These are phyloP conservation scores for Pichia sp. DNA, from an alignment of 1,139 yeast species.

Conservation along the genomic window DNA sequence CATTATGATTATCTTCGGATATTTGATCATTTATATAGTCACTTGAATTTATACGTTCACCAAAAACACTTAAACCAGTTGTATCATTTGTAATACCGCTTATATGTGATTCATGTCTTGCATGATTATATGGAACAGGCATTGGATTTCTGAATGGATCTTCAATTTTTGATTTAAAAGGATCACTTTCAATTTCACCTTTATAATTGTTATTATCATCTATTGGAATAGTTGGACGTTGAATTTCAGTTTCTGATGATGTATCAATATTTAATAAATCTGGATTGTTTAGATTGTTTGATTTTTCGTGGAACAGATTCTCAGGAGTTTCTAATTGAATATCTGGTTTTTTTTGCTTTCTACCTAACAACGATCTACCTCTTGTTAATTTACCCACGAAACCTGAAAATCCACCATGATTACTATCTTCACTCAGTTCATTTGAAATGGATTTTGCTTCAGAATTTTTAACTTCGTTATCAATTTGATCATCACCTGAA, in stretches of 20 bases:
- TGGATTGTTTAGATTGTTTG: no score
- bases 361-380: slow-evolving; percentile 23
- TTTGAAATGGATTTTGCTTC: background rate
- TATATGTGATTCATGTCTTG: slow-evolving; percentile 8
- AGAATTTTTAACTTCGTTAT: slow-evolving; percentile 1
- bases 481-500: slow-evolving; percentile 8
- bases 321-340: background rate
- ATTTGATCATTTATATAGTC: background rate
- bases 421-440: background rate
- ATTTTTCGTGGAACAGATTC: background rate
- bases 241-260: background rate
- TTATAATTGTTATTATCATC: background rate
- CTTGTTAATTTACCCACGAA: slow-evolving; percentile 13
- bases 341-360: slow-evolving; percentile 5
- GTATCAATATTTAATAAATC: background rate
- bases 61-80: slow-evolving; percentile 12
- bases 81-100: slow-evolving; percentile 11
- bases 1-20: background rate
- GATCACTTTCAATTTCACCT: background rate
- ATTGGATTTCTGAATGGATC: slow-evolving; percentile 7
- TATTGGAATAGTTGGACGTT: background rate
- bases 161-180: background rate
- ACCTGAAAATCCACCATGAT: slow-evolving; percentile 7
- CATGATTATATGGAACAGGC: slow-evolving; percentile 1
- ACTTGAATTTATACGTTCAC: slow-evolving; percentile 10